Evolutionary conservation across 2,329 filamentous ascomycete species (phyloP), one percentile per base, ranked within the genome.

Genomic region (Hypoxylon sp.): DNA sequence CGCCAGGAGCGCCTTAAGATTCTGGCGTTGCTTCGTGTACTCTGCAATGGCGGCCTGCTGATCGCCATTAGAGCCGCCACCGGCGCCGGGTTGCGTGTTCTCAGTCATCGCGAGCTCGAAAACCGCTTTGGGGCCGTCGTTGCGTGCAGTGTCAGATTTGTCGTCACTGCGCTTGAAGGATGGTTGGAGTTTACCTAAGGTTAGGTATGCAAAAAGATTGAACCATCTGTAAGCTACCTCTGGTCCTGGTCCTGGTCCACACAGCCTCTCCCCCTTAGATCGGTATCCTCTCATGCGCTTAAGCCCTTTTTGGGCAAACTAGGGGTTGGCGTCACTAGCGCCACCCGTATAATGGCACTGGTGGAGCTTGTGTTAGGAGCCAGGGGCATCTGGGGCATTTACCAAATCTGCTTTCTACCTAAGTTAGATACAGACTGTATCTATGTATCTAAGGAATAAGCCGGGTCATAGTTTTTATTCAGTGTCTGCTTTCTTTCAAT

Each of bases 11-110:
- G 83, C 81, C 47, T 81, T 80, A 54, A 85, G 79, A 26, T 79
- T 77, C 48, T 79, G 76, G 64, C 83, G 81, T 44, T 83, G 80
- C 64, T 83, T 82, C 71, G 82, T 81, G 64, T 85, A 85, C 69
- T 84, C 82, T 47, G 74, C 73, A 20, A 74, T 30, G 5, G 62
- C 64, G 1, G 65, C 59, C 46, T 71, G 62, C 7, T 62, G 72
- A 22, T 74, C 71, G 26, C 68, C 70, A 50, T 66, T 70, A 26
- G 64, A 34, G 48, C 62, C 64, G 8, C 56, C 59, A 20, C 60
- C 56, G 24, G 67, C 50, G n/a, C 67, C 62, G 6, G 71, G 62
- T 54, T 75, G 72, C 3, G 65, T 54, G 41, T 76, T 77, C 57
- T 78, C 77, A 5, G 74, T 62, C 72, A 79, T 76, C 19, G 46